phyloP scores from a whole-genome alignment of 2,329 filamentous ascomycete genomes.

The Seiridium unicorne region DNA sequence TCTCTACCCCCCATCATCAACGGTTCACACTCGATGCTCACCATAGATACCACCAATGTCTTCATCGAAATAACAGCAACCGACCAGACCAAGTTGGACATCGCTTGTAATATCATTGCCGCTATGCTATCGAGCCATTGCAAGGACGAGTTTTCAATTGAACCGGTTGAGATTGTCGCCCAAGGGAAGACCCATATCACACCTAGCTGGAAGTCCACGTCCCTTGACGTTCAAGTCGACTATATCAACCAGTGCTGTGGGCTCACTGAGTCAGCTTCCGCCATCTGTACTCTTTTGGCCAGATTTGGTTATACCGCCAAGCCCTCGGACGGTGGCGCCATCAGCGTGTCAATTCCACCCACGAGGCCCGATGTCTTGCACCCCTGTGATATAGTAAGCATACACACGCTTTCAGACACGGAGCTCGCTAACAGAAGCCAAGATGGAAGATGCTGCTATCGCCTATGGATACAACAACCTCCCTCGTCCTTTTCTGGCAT shows the following conservation, averaged over 20 bases:
- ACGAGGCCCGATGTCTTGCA: slow-evolving; percentile 40
- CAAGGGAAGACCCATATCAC: slow-evolving; percentile 42
- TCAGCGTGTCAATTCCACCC: slow-evolving; percentile 81
- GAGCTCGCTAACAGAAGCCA: slow-evolving; percentile 25
- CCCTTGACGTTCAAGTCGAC: slow-evolving; percentile 79
- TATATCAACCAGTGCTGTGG: slow-evolving; percentile 95
- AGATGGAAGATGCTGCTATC: slow-evolving; percentile 98
- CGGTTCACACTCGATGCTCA: slow-evolving; percentile 95
- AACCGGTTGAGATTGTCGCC: slow-evolving; percentile 80
- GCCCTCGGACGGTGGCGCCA: slow-evolving; percentile 69
- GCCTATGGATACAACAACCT: slow-evolving; percentile 98
- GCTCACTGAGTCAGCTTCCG: slow-evolving; percentile 68
- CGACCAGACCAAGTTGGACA: slow-evolving; percentile 92
- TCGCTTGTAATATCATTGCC: slow-evolving; percentile 93
- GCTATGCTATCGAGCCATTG: slow-evolving; percentile 97
- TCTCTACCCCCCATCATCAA: slow-evolving; percentile 80
- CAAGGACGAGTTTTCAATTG: slow-evolving; percentile 83
- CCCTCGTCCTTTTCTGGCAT: slow-evolving; percentile 68
- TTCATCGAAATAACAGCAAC: slow-evolving; percentile 97
- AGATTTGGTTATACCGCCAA: slow-evolving; percentile 88
- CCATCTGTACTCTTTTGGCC: slow-evolving; percentile 75
- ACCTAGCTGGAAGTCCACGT: slow-evolving; percentile 75
- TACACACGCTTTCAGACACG: too few species aligned
- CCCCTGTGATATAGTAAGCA: too few species aligned
- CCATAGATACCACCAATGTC: slow-evolving; percentile 83